Conservation (phyloP, 2,329 filamentous ascomycete genomes). For the Diaporthe humulicola region DNA sequence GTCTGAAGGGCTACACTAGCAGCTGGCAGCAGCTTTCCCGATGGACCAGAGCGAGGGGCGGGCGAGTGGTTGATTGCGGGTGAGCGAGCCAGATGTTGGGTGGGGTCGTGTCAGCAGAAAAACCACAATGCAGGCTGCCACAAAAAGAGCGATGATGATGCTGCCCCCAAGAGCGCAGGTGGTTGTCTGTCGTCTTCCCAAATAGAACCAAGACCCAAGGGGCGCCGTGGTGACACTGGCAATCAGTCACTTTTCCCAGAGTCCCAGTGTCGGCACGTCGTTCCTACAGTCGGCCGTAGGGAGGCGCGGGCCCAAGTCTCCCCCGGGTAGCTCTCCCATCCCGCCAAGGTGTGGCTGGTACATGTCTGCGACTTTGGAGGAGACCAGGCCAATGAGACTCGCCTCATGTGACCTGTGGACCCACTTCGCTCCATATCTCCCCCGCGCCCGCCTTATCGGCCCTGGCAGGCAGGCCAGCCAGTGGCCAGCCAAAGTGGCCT, state of each 20-base stretch:
- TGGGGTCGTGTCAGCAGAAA: slow-evolving; percentile 25
- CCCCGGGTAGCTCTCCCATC: slow-evolving; percentile 40
- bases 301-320: slow-evolving; percentile 39
- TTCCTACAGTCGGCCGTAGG: slow-evolving; percentile 38
- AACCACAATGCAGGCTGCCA: slow-evolving; percentile 32
- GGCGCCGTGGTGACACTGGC: slow-evolving; percentile 33
- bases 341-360: slow-evolving; percentile 41
- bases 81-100: slow-evolving; percentile 13
- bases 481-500: not conserved
- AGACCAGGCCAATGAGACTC: slow-evolving; percentile 26
- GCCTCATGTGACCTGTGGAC: slow-evolving; percentile 27
- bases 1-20: slow-evolving; percentile 27
- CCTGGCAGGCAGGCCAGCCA: not conserved
- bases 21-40: slow-evolving; percentile 27
- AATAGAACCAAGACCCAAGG: slow-evolving; percentile 30
- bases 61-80: slow-evolving; percentile 17
- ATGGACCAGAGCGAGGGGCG: slow-evolving; percentile 18
- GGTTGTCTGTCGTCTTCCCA: slow-evolving; percentile 33
- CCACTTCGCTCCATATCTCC: slow-evolving; percentile 11
- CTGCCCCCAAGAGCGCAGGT: slow-evolving; percentile 24
- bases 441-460: slow-evolving; percentile 27
- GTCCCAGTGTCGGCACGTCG: slow-evolving; percentile 22
- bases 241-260: slow-evolving; percentile 32
- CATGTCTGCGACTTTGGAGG: slow-evolving; percentile 37
- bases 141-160: slow-evolving; percentile 35